A percentile compares a stretch with the other conserved stretches of the same genome.
Conservation (phyloP, 1,284 basidiomycete genomes). For the Inonotus hispidus region DNA sequence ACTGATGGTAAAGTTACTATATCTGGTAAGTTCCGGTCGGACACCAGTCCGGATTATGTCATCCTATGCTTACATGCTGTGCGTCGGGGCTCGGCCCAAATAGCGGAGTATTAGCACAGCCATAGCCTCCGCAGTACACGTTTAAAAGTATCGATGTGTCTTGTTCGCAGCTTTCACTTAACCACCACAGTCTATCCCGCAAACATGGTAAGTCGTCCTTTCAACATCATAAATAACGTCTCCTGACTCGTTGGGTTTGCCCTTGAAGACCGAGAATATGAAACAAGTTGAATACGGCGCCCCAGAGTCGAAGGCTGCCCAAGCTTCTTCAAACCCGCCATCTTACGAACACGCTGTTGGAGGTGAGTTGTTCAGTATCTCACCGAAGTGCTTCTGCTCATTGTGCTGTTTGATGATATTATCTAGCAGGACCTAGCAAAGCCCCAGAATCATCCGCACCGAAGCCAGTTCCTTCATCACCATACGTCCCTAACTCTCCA, state of each 20-base stretch:
- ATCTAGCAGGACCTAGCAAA: not conserved
- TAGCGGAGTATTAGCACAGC: no score
- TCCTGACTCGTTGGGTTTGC: not conserved
- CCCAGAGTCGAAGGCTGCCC: not conserved
- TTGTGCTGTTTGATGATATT: no score
- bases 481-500: not conserved
- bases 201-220: not conserved
- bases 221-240: not conserved
- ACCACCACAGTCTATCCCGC: not conserved
- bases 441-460: not conserved
- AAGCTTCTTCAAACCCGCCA: not conserved
- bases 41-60: no score
- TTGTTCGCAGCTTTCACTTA: not conserved
- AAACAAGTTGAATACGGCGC: not conserved
- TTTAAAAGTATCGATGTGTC: not conserved
- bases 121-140: not conserved
- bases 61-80: no score
- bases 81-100: no score
- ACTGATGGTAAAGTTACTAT: no score
- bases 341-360: constrained; percentile 13
- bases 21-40: no score
- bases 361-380: not conserved
- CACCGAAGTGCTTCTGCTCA: no score
- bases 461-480: not conserved
- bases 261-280: not conserved